Evolutionary conservation across 2,329 filamentous ascomycete genomes (phyloP), one percentile per base, ranked within the genome.

Genomic region (Fusarium sp.): DNA sequence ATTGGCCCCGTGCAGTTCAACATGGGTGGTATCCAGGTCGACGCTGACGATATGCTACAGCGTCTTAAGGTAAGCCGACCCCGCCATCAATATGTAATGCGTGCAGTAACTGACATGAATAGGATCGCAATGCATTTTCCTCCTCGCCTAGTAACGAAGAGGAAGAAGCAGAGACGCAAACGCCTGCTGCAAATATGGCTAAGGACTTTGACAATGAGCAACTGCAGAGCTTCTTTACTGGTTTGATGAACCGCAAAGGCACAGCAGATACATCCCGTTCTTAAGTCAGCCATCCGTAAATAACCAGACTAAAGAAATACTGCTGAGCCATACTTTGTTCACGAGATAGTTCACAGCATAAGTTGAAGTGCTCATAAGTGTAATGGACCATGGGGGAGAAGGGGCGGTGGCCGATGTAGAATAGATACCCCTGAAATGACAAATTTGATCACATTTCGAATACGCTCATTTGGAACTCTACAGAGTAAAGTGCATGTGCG

Each of bases 1-100:
- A 97, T 97, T 75, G 94, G 94, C 0, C 94, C 94, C 1, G 94
- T 98, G 69, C 94, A 97, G 77, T 98, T 98, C 83, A 99, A 99
- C 78, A 96, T 99, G 87, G 96, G 96, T 43, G 96, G 96, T 55
- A 98, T 99, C 68, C 94, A 97, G 78, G 93, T 97, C 30, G 94
- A 98, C 80, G 94, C 94, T 11, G 94, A 97, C 76, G 94, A 97
- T 75, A 96, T 97, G 92, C 82, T 97, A 61, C 92, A 94, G 79
- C 89, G 92, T 74, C 84, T 97, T 65, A 94, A 94, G 88, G 93
- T 95, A 81, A 76, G 82, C 27, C 16, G 4, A 37, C n/a, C 7
- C 18, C 9, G 18, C 14, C 5, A 23, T 27, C 20, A 9, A 16
- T 32, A 10, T 42, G 21, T 1, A 16, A 11, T 14, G 23, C 27